These are phyloP conservation scores for Aspergillus felis DNA, from an alignment of 2,329 filamentous ascomycete genomes.

Conservation along the genomic window DNA sequence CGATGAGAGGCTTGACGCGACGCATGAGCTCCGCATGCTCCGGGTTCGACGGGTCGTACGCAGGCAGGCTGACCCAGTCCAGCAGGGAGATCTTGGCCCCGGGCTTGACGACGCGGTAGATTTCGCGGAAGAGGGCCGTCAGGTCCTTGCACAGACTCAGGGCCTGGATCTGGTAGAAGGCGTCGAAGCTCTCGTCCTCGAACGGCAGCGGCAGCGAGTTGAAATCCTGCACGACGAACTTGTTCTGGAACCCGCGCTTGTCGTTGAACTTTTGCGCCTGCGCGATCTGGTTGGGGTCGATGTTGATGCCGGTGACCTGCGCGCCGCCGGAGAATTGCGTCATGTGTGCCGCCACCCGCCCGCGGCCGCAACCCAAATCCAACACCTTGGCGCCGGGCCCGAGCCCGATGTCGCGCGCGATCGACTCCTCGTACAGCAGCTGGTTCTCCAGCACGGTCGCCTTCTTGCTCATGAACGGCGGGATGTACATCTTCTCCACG, in stretches of 20 bases:
- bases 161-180: constrained; percentile 57
- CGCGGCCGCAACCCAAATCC: constrained; percentile 52
- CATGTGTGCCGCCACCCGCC: constrained; percentile 54
- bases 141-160: constrained; percentile 52
- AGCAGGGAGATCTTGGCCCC: constrained; percentile 49
- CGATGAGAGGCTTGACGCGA: constrained; percentile 53
- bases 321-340: constrained; percentile 47
- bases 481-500: constrained; percentile 59
- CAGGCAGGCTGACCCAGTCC: constrained; percentile 52
- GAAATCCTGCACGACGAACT: constrained; percentile 50
- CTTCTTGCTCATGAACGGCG: constrained; percentile 50
- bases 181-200: constrained; percentile 47
- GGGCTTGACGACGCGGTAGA: constrained; percentile 49
- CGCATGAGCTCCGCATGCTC: constrained; percentile 51
- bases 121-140: constrained; percentile 45
- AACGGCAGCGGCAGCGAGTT: constrained; percentile 52
- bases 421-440: constrained; percentile 50
- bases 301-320: constrained; percentile 51
- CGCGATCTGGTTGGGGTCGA: constrained; percentile 51
- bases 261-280: constrained; percentile 46
- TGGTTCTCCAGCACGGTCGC: constrained; percentile 51
- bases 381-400: constrained; percentile 46
- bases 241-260: constrained; percentile 43
- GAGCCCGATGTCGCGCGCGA: constrained; percentile 47
- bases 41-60: constrained; percentile 46